Evolutionary conservation across 139 green algal species (phyloP), one percentile per base, ranked within the genome.

Genomic region (Chlamydomonas sphaeroides): DNA sequence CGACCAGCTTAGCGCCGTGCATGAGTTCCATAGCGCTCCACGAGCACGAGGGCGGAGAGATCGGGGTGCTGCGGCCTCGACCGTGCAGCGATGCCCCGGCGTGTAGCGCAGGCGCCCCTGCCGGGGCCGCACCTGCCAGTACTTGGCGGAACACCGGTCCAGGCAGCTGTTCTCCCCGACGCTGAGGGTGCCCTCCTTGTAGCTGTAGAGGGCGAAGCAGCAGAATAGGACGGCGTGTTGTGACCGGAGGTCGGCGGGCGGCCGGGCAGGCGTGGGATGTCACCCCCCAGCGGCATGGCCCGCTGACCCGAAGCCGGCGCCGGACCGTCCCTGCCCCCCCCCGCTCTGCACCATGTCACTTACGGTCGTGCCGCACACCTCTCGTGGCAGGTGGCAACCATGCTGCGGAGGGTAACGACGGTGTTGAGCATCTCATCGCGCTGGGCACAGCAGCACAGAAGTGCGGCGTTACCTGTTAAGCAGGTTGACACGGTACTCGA

Each of bases 381-480:
- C 2, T 97, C 92, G 65, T 95, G 93, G 88, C 95, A 98, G 18
- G 80, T 88, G 10, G 86, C 70, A 25, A 97, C 94, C 94, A 98
- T 98, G 83, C 95, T 98, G 89, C 26, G 25, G n/a, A n/a, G n/a
- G n/a, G n/a, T n/a, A n/a, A n/a, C n/a, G n/a, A n/a, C n/a, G n/a
- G n/a, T n/a, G n/a, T n/a, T n/a, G n/a, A n/a, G n/a, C n/a, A n/a
- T n/a, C n/a, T n/a, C n/a, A n/a, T n/a, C n/a, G n/a, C n/a, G n/a
- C n/a, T n/a, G n/a, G n/a, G n/a, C n/a, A n/a, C n/a, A n/a, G n/a
- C n/a, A n/a, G n/a, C n/a, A n/a, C n/a, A n/a, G n/a, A n/a, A n/a
- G n/a, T n/a, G n/a, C n/a, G n/a, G n/a, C n/a, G n/a, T n/a, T n/a
- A 97, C 94, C 90, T 96, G 90, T 98, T 98, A 42, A 98, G 95